Evolutionary conservation across 495 filamentous ascomycete species (phyloP), one percentile per base, ranked within the genome.

Genomic region (Staphylotrichum longicolle): DNA sequence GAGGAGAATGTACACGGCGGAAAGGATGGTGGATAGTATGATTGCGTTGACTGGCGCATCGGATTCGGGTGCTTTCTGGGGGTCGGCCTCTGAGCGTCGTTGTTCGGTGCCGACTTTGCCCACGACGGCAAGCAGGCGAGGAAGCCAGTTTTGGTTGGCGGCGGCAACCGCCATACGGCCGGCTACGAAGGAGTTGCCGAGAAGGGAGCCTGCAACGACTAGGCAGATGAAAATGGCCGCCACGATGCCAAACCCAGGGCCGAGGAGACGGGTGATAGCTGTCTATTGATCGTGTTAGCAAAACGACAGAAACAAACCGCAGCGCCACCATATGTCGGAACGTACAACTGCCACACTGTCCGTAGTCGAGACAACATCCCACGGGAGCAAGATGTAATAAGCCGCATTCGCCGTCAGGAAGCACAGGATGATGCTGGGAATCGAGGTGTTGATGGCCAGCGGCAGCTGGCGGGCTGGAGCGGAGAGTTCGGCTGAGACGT

Each of bases 151-250:
- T 63, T 74, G 76, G 47, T 81, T 79, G 4, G 81, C 78, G 9
- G 83, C 83, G 4, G 83, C 81, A 1, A 83, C 80, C 0, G 80
- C 75, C 77, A 86, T 81, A 7, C 83, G 78, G 27, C 83, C 79
- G 1, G 77, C 77, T 11, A 83, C 80, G 65, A 86, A 85, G 0
- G 77, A 79, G 60, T 83, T 86, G 1, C 79, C 79, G n/a, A 82
- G 75, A 0, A 83, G 69, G 4, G 83, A 82, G 10, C 83, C 83
- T 0, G 77, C 77, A 3, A 81, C 75, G 3, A 82, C 80, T 1
- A 84, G 65, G 56, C 78, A 83, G 46, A 86, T 80, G 32, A 84
- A 62, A 2, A 78, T 54, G 14, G 82, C 80, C 2, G 79, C 74
- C 0, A 76, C 62, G 32, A 80, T 72, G 9, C 80, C 81, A 37